Base-by-base conservation (phyloP, 805 yeast species). In the Kodamaea jinghongensis region DNA sequence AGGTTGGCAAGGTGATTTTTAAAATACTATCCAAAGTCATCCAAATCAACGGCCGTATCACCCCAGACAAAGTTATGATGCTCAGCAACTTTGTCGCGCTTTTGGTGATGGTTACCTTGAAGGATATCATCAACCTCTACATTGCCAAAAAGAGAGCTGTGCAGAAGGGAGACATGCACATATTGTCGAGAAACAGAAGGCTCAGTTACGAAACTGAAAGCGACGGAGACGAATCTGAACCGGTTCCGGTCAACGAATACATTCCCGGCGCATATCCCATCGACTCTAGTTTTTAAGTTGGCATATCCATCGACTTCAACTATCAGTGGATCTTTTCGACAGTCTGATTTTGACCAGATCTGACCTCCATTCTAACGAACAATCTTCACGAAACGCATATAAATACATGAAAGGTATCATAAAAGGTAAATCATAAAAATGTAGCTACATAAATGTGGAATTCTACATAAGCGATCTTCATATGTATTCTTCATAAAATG, bases 21-120 rank as follows among this genome's bases (percentile, higher is more conserved):
- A 25, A 43, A 2, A 17, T 51, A 1, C 33, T 52, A 12, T 45
- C 31, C 25, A 16, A 20, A 26, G 25, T 42, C 33, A 38, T 44
- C 11, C 20, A 31, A 35, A 41, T 38, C 30, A 31, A 39, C 23
- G 27, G 37, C 15, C 10, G 20, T 6, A 26, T 37, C 3, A 38
- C 32, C 3, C 40, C 41, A 9, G 56, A 49, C 14, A 54, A 52
- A 35, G 33, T 56, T 35, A 25, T 55, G 28, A 49, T 68, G 17
- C 37, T 63, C 11, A 48, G 65, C 30, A 67, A 68, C 45, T 42
- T 67, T 17, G 34, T 56, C 3, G 69, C 66, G 2, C 42, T 69
- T 48, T 55, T 55, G 2, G 39, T 46, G 4, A 67, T 65, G 8
- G 73, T 63, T 2, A 26, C 65, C n/a, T 37, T 46, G 11, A 68